Base-by-base conservation (phyloP, 306 rosid species). In the Cucumis cinereus region DNA sequence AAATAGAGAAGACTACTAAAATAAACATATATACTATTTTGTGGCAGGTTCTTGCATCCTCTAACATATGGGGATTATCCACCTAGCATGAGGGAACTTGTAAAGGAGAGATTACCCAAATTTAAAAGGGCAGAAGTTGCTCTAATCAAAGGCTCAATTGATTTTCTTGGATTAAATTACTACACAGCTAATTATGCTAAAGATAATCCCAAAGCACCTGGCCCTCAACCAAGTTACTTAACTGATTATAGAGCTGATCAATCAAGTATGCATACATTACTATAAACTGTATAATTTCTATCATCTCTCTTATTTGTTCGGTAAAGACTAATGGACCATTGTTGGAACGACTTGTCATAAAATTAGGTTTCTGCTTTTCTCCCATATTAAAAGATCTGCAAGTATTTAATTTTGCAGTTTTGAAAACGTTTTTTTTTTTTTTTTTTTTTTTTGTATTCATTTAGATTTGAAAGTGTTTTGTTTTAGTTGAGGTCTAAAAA, bases 21-120 rank as follows among this genome's bases (percentile, higher is more conserved):
- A 12, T 20, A 19, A 54, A 54, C 12, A 5, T 58, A 9, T 19
- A 12, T 58, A 10, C 17, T 0, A 40, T 38, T 7, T 38, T 30
- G 24, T 62, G 7, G 16, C 26, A 78, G 79, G 85, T 78, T n/a
- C 62, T 14, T 85, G 83, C 81, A 85, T 17, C 88, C 84, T 13
- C 16, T 85, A 40, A 75, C 79, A 28, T 73, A 10, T 56, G 88
- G 88, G 1, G 79, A 82, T 23, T 85, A 82, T 19, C 86, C 88
- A 2, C 30, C 15, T 2, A 82, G 28, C 22, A 82, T 82, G 86
- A 54, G 38, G 73, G 11, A 76, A 16, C 74, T 85, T 0, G 88
- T 78, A 2, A 82, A 78, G 8, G 28, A 57, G 0, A 43, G 86
- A 75, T 52, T 85, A 35, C 86, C 86, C 19, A 80, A 82, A 41